Base-by-base conservation (phyloP, 495 filamentous ascomycete genomes). In the Penicillium tannophilum region DNA sequence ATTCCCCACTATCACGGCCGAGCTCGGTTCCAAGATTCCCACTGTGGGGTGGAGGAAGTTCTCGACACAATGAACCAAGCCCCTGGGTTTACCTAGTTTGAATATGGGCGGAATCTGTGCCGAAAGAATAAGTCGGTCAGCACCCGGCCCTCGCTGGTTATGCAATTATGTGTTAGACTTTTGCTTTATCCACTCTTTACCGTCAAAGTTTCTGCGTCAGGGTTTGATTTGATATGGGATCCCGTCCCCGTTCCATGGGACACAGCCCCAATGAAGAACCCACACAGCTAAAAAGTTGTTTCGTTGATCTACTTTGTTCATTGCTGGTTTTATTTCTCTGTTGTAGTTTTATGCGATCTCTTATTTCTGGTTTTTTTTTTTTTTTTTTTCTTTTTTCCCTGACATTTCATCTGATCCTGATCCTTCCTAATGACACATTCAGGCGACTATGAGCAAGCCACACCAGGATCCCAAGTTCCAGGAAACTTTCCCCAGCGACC, bases 41-140 rank as follows among this genome's bases (percentile, higher is more conserved):
- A 19, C 57, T 61, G 64, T 63, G 63, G 60, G 52, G 39, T 10
- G 60, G 30, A 9, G 17, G 51, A 46, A 48, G 61, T 56, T 63
- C 63, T 33, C 52, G 33, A 44, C 28, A 28, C 28, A 28, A 30
- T 55, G 46, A 55, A 46, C 55, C 59, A 51, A 59, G 63, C 50
- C 47, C 36, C 10, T 26, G 23, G 44, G 12, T 28, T 28, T 28
- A 28, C 28, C 28, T 28, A 28, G 28, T 4, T 28, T 7, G 1
- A 28, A 2, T 7, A 11, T 12, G 36, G 36, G 5, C 50, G 8
- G 4, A 36, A 39, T 30, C 30, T 41, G 43, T 39, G 20, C 41
- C 11, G 19, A 52, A 41, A 23, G 17, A 30, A 50, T 33, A 44
- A 47, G 52, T 65, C 59, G 55, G 59, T 56, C 63, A 65, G 36